Evolutionary conservation across 2,329 filamentous ascomycete genomes (phyloP).

Genomic region (Knoxdaviesia proteae): DNA sequence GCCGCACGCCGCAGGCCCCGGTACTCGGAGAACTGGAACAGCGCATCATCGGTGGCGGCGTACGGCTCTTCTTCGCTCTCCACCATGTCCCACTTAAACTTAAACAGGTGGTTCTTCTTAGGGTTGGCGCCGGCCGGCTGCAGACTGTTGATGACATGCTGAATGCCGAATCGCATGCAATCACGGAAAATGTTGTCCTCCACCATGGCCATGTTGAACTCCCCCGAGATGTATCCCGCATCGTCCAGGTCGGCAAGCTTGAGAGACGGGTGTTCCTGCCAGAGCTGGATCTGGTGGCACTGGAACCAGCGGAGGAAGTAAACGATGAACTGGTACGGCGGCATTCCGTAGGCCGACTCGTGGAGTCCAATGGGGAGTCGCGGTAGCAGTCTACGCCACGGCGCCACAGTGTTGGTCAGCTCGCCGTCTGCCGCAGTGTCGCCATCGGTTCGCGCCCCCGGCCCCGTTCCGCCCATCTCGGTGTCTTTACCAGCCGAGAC

Average conservation of each 20-base stretch:
- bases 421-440: no score
- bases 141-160: constrained; percentile 6
- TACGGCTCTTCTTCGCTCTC: not conserved
- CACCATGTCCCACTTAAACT: constrained; percentile 1
- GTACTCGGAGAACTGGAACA: constrained; percentile 12
- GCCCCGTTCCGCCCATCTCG: no score
- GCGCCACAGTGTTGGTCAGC: no score
- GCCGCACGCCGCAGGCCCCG: constrained; percentile 23
- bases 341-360: constrained; percentile 7
- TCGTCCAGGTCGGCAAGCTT: no score
- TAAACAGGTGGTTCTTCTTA: no score
- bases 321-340: not conserved
- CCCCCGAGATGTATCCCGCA: not conserved
- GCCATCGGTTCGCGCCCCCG: no score
- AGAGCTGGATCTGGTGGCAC: no score
- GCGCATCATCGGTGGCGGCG: constrained; percentile 4
- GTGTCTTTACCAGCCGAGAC: no score
- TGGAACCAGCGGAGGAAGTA: not conserved
- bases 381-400: no score
- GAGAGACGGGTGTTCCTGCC: no score
- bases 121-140: constrained; percentile 1
- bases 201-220: constrained; percentile 13
- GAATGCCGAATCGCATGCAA: constrained; percentile 11
- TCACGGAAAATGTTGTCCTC: constrained; percentile 16
- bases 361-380: no score